These are phyloP conservation scores for Cymbopogon flexuosus DNA, from an alignment of 202 grass and related monocot genomes.

Conservation along the genomic window DNA sequence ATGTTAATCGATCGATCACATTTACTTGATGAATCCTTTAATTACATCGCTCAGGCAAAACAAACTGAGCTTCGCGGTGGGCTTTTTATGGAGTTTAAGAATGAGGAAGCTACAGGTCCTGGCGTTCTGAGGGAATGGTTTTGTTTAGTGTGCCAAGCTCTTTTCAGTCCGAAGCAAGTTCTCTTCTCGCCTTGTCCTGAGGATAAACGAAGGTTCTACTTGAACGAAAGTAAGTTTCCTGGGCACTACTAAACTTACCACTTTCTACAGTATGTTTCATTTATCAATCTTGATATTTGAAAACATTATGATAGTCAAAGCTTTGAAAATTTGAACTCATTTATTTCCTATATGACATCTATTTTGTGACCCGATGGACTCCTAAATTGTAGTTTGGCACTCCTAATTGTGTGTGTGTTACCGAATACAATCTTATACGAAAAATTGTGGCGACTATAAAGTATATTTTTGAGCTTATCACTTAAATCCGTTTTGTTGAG, in stretches of 20 bases:
- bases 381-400: neutral
- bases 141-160: constrained; percentile 71
- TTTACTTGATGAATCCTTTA: constrained; percentile 77
- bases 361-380: neutral
- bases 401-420: constrained; percentile 10
- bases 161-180: constrained; percentile 84
- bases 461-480: neutral
- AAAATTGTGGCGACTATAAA: neutral
- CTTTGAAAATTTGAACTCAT: neutral
- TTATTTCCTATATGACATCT: neutral
- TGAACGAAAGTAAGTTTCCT: constrained; percentile 81
- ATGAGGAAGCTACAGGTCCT: constrained; percentile 93
- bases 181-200: constrained; percentile 78
- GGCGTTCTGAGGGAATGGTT: constrained; percentile 98
- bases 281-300: neutral
- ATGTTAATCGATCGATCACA: constrained; percentile 88
- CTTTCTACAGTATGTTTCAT: constrained; percentile 9
- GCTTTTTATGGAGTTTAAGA: constrained; percentile 99
- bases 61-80: constrained; percentile 59
- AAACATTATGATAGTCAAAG: neutral
- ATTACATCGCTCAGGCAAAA: constrained; percentile 64
- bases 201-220: constrained; percentile 77
- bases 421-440: neutral
- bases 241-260: neutral
- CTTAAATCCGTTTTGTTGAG: neutral